Evolutionary conservation across 2,329 filamentous ascomycete genomes (phyloP), one percentile per base, ranked within the genome.

Genomic region (Epichloe typhina): DNA sequence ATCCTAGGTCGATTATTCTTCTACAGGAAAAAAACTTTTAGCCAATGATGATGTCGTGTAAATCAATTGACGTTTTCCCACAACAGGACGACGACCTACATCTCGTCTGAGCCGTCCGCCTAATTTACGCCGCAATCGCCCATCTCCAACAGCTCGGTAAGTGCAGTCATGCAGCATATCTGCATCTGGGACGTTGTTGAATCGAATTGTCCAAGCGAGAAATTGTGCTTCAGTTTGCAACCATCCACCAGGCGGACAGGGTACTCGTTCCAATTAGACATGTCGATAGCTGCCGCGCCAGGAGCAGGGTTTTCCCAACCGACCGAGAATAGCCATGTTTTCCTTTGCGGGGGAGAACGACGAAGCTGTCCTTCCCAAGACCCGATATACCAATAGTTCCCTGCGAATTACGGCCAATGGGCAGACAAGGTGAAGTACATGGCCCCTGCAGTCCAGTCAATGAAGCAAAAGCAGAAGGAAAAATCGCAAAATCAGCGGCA

Each of bases 51-150:
- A 31, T 31, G 8, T 31, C 26, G 8, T 9, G 26, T 31, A 4
- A 31, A 9, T 31, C 8, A 4, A 31, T 31, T 31, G 26, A 31
- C 9, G 8, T 9, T 31, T 31, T 31, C 26, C 26, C 26, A 31
- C 26, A 31, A 31, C 26, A 31, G 26, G 26, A 31, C 26, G 7
- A 31, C 26, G 13, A 31, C 52, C 41, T 58, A 69, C 69, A 51
- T 66, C 69, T 21, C 61, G 36, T 13, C 71, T 60, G 12, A 74
- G 52, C n/a, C 72, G 64, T 12, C 69, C 72, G 0, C 69, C 70
- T 1, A 75, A 51, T 52, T 70, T 70, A 35, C 61, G 62, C 72
- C 71, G n/a, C n/a, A 74, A 23, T 67, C 66, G 1, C 65, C 66
- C n/a, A 61, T 64, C 13, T 66, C 59, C 13, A 73, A 53, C 36